Evolutionary conservation across 345 rosid species (phyloP).

Genomic region (Citrus medica): DNA sequence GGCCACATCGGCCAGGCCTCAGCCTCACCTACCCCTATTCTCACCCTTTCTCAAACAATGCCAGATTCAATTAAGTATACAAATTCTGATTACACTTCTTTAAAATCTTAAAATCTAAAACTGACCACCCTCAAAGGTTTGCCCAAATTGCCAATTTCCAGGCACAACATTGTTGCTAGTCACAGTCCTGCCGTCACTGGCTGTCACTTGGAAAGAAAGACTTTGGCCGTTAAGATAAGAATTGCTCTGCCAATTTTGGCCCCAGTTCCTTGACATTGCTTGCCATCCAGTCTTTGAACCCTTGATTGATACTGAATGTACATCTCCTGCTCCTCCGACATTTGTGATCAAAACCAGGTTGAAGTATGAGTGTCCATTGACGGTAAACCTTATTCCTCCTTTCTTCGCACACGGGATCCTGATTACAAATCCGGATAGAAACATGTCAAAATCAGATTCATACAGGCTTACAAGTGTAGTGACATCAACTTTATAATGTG

Average conservation of each 20-base stretch:
- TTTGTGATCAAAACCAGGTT: constrained; percentile 78
- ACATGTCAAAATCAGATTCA: not conserved
- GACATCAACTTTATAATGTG: not conserved
- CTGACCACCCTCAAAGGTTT: constrained; percentile 74
- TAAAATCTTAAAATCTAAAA: constrained; percentile 39
- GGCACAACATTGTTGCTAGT: constrained; percentile 63
- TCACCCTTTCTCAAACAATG: not conserved
- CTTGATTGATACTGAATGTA: constrained; percentile 72
- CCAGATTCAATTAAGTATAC: constrained; percentile 7
- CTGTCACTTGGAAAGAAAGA: constrained; percentile 84
- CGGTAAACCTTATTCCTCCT: constrained; percentile 85
- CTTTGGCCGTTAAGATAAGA: constrained; percentile 73
- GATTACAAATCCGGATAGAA: constrained; percentile 1
- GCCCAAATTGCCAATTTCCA: constrained; percentile 80
- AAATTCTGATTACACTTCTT: not conserved
- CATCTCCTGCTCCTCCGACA: constrained; percentile 90
- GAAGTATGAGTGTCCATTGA: constrained; percentile 96
- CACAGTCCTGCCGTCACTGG: constrained; percentile 80
- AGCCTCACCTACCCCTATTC: constrained; percentile 13
- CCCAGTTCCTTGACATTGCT: constrained; percentile 95
- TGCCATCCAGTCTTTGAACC: constrained; percentile 93
- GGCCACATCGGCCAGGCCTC: constrained; percentile 28
- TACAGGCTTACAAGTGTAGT: not conserved
- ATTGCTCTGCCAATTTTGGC: constrained; percentile 99
- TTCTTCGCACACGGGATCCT: constrained; percentile 85